Evolutionary conservation across 1,284 basidiomycete species (phyloP).

Genomic region (Rhodotorula sp.): DNA sequence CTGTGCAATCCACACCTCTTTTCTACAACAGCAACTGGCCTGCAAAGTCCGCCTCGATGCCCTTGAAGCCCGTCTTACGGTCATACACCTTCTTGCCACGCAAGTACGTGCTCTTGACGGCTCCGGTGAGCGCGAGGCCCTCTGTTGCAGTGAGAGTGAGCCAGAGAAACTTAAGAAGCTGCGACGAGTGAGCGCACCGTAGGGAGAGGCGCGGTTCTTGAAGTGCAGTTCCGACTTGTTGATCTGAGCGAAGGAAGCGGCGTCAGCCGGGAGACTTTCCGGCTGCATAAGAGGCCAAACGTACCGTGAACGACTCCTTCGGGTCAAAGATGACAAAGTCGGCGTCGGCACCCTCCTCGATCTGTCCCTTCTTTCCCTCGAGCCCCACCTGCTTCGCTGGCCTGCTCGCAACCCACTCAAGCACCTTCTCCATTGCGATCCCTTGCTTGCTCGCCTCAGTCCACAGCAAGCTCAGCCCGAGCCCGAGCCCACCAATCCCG

Average conservation of each 20-base stretch:
- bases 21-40: slow-evolving; percentile 29
- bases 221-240: slow-evolving; percentile 70
- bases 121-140: slow-evolving; percentile 66
- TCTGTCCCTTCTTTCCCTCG: slow-evolving; percentile 63
- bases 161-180: background rate
- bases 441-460: slow-evolving; percentile 65
- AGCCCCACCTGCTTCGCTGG: slow-evolving; percentile 77
- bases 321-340: slow-evolving; percentile 84
- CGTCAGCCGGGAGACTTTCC: background rate
- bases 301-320: slow-evolving; percentile 58
- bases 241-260: slow-evolving; percentile 55
- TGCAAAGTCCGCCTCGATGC: slow-evolving; percentile 1
- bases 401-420: slow-evolving; percentile 68
- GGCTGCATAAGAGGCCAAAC: slow-evolving; percentile 36
- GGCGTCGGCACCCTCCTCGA: slow-evolving; percentile 71
- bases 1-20: background rate
- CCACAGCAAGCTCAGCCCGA: slow-evolving; percentile 81
- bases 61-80: slow-evolving; percentile 19
- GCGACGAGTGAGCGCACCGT: slow-evolving; percentile 49
- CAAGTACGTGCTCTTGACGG: slow-evolving; percentile 70
- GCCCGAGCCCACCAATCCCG: slow-evolving; percentile 80
- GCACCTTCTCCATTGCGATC: slow-evolving; percentile 58
- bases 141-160: slow-evolving; percentile 42
- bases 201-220: slow-evolving; percentile 90
- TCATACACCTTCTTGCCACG: slow-evolving; percentile 70